Evolutionary conservation across 768 basidiomycete species (phyloP).

Genomic region (Naganishia randhawae): DNA sequence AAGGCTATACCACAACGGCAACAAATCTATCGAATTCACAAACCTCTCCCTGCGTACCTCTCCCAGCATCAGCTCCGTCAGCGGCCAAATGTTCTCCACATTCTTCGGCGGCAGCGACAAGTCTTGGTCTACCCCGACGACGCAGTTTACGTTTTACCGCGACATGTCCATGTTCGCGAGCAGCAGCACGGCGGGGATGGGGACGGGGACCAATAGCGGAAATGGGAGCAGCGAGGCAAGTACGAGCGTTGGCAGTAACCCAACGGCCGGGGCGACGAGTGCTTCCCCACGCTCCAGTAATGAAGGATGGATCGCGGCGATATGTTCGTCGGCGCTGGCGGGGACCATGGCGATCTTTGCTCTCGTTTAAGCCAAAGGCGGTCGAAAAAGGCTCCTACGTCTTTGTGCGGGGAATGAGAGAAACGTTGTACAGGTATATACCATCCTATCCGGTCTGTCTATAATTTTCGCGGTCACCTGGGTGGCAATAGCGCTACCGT

Average conservation of each 20-base stretch:
- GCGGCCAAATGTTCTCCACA: constrained; percentile 77
- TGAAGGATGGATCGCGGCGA: too few species aligned
- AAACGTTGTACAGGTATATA: too few species aligned
- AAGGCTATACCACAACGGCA: constrained; percentile 58
- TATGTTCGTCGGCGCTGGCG: too few species aligned
- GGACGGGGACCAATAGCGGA: not conserved
- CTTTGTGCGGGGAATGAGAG: too few species aligned
- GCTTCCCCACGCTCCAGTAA: too few species aligned
- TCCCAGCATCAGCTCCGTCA: constrained; percentile 56
- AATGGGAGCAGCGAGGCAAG: not conserved
- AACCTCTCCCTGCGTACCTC: constrained; percentile 64
- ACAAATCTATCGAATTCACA: constrained; percentile 60
- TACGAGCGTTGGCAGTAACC: not conserved
- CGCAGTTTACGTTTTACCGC: constrained; percentile 70
- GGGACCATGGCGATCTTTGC: too few species aligned
- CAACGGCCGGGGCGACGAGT: not conserved
- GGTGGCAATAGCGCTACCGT: constrained; percentile 55
- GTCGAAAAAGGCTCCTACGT: too few species aligned
- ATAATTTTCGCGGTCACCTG: too few species aligned
- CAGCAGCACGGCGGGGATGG: not conserved
- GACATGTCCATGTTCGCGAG: constrained; percentile 54
- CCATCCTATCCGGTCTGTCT: too few species aligned
- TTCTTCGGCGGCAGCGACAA: constrained; percentile 75
- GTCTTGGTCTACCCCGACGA: constrained; percentile 67
- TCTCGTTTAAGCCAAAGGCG: too few species aligned